A percentile compares a stretch with the other conserved stretches of the same genome.
These are phyloP conservation scores for Rhizopogon roseolus DNA, from an alignment of 768 basidiomycete species.

Conservation along the genomic window DNA sequence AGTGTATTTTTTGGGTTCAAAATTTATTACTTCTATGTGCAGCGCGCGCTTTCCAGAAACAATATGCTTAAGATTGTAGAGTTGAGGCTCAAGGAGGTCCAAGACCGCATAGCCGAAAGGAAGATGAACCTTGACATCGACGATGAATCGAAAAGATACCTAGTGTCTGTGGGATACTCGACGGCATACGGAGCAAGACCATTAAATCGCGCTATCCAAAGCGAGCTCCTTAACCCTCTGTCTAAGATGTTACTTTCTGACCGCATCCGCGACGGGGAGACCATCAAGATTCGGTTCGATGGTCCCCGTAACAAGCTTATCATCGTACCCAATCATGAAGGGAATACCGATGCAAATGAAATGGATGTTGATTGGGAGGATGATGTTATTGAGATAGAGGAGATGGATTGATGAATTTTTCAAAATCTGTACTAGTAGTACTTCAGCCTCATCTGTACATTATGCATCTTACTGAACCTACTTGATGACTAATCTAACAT, in stretches of 20 bases:
- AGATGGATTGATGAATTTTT: constrained; percentile 45
- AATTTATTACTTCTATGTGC: constrained; percentile 23
- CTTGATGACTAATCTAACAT: no score
- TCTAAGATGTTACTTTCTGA: constrained; percentile 82
- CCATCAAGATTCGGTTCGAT: constrained; percentile 71
- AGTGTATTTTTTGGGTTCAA: constrained; percentile 10
- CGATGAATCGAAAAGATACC: constrained; percentile 68
- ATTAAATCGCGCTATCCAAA: constrained; percentile 86
- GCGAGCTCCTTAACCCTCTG: constrained; percentile 87
- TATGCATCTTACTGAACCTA: neutral
- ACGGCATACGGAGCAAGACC: constrained; percentile 89
- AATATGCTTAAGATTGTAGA: constrained; percentile 86
- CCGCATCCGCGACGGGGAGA: constrained; percentile 77
- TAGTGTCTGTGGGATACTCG: constrained; percentile 74
- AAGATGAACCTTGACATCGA: constrained; percentile 82
- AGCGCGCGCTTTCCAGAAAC: constrained; percentile 75
- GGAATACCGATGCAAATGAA: constrained; percentile 35
- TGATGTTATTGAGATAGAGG: constrained; percentile 51
- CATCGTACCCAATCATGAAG: constrained; percentile 82
- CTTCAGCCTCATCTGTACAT: neutral
- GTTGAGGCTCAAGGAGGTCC: constrained; percentile 80
- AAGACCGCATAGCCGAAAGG: constrained; percentile 70
- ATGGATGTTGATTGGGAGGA: constrained; percentile 60
- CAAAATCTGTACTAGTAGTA: constrained; percentile 11
- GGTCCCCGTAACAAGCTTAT: constrained; percentile 73